Base-by-base conservation (phyloP, 192 early-diverging fungal species). In the Haplosporangium gracile region DNA sequence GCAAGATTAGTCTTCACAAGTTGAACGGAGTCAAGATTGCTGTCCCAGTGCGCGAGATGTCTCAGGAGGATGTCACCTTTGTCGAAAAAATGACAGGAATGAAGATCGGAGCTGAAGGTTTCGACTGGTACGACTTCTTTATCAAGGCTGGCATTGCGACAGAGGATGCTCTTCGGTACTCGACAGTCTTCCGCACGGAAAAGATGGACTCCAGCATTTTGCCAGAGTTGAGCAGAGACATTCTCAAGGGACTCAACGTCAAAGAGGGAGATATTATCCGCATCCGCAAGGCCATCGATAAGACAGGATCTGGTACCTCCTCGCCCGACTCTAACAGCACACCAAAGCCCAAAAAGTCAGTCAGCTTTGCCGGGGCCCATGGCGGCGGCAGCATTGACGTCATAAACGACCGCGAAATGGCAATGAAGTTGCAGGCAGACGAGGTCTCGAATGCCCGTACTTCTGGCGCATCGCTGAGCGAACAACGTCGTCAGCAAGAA, bases 81-180 rank as follows among this genome's bases (percentile, higher is more conserved):
- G 89, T 93, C 70, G 92, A 93, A 65, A 77, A 89, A 55, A 85
- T 85, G n/a, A 90, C 82, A 49, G 78, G 93, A 78, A 73, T 87
- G 88, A 82, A 89, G 89, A 60, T 90, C 5, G 71, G 82, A 22
- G 84, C 83, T 32, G 51, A 72, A 57, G 95, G 95, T 47, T 99
- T 96, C 87, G 96, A 99, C 76, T 99, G 98, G 98, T 95, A 95
- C 76, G 97, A 98, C 57, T 98, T 96, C 87, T 94, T 99, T 43
- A 91, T 98, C 74, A 93, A 93, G 82, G 92, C 94, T 32, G 95
- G 93, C 20, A 81, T 95, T 51, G 90, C 94, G 4, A 92, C 95
- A 29, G 92, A 94, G 40, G 94, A 96, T 82, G 94, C 98, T 36
- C 87, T 93, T 2, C 92, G 91, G 26, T 98, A 98, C 88, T 95